Evolutionary conservation across 2,329 filamentous ascomycete genomes (phyloP), one percentile per base, ranked within the genome.

Genomic region (Xylaria sp.): DNA sequence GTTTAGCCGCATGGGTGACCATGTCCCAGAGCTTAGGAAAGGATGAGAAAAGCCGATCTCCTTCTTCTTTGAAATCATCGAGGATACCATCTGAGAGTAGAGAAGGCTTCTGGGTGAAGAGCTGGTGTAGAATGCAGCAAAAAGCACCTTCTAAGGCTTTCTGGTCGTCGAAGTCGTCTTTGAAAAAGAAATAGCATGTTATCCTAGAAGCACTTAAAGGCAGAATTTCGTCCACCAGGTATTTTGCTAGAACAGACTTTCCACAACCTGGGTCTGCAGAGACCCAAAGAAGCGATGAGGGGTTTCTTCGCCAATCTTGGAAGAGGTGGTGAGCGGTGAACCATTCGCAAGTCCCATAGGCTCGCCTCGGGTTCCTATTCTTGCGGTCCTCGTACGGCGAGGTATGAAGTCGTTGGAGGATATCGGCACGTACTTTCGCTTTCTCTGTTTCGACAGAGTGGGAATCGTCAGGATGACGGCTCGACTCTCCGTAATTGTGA

Each of bases 171-270:
- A 78, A 79, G 48, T 77, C 76, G 15, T 83, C 81, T n/a, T 83
- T 83, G 76, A 84, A 84, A 71, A 84, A 84, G 74, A 83, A 85
- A 57, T 83, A 84, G 58, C 79, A 82, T 2, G 73, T 74, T 0
- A 74, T 79, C 25, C 71, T 63, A 0, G 50, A 25, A 0, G 54
- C 1, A 1, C 18, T 73, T 0, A 34, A 72, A 0, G 60, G 56
- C 2, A 83, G 66, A 0, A 76, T 63, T 0, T 72, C 12, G 32
- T 84, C 81, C 0, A 80, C 74, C 0, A 84, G 67, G 44, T 78
- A 75, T 62, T 73, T 81, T 8, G 79, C 76, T 2, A 84, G 68
- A 6, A 84, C 83, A 0, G 83, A 84, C 68, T 84, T 84, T 9
- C 82, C 83, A 37, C 81, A 83, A 0, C 82, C 82, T 1, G 83